phyloP scores from a whole-genome alignment of 371 early-diverging fungal genomes.

The Zychaea mexicana region DNA sequence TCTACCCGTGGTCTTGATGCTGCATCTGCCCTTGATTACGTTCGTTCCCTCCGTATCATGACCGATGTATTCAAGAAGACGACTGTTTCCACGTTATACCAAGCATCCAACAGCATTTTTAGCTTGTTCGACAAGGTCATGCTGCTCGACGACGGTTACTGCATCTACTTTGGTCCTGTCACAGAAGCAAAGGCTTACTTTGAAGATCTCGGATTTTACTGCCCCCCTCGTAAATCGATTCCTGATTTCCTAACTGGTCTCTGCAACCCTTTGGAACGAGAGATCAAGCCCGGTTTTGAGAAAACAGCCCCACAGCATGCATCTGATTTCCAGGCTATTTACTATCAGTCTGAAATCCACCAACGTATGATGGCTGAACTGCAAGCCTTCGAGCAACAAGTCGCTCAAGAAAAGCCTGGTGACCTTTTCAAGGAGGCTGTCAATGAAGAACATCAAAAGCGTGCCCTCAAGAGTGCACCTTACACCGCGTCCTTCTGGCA shows the following conservation, averaged over 20 bases:
- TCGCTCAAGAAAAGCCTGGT: conserved; percentile 30
- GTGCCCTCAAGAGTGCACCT: conserved; percentile 50
- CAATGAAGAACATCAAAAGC: conserved; percentile 57
- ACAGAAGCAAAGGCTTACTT: conserved; percentile 71
- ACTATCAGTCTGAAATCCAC: conserved; percentile 38
- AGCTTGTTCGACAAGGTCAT: conserved; percentile 76
- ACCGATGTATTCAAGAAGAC: conserved; percentile 66
- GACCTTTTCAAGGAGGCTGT: conserved; percentile 56
- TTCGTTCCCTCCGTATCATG: conserved; percentile 68
- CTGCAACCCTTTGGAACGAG: conserved; percentile 66
- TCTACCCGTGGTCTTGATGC: conserved; percentile 91
- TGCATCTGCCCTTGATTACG: conserved; percentile 82
- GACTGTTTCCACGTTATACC: conserved; percentile 66
- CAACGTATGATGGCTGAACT: conserved; percentile 35
- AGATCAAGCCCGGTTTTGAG: conserved; percentile 55
- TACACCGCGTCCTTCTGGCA: conserved; percentile 65
- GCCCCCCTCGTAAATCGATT: conserved; percentile 74
- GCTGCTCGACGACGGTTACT: conserved; percentile 70
- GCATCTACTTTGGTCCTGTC: conserved; percentile 76
- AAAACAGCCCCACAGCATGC: conserved; percentile 44
- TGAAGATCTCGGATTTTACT: conserved; percentile 61
- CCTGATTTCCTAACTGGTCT: conserved; percentile 75
- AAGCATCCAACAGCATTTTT: conserved; percentile 76
- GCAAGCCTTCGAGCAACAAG: conserved; percentile 35
- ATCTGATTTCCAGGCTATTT: conserved; percentile 51